These are phyloP conservation scores for Trichoderma guizhouense DNA, from an alignment of 2,329 filamentous ascomycete species.

Conservation along the genomic window DNA sequence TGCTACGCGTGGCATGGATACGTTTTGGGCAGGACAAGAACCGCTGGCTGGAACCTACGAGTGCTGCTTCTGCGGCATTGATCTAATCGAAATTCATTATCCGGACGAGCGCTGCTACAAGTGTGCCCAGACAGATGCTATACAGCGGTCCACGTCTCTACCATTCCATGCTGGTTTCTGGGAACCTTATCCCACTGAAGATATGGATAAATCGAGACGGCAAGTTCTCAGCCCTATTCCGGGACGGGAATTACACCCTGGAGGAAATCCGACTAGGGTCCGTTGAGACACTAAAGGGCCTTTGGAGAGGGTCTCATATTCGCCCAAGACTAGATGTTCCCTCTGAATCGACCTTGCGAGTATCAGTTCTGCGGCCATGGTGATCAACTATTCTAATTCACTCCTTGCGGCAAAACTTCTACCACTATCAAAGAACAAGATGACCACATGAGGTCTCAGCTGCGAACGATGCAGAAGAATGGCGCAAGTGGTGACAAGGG, in stretches of 20 bases:
- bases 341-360: background rate
- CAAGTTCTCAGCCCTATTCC: too few relatives aligned
- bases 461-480: background rate
- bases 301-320: too few relatives aligned
- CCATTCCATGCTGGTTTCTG: too few relatives aligned
- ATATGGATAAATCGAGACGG: too few relatives aligned
- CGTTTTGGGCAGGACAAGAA: background rate
- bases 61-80: background rate
- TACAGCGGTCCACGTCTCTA: background rate
- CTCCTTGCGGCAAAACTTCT: background rate
- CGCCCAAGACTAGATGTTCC: background rate
- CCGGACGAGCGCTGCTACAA: background rate
- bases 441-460: background rate
- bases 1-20: background rate
- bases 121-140: background rate
- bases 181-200: too few relatives aligned
- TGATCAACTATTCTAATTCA: background rate
- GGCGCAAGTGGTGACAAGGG: background rate
- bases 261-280: too few relatives aligned
- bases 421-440: background rate
- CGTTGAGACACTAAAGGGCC: too few relatives aligned
- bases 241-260: too few relatives aligned
- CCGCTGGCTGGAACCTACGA: background rate
- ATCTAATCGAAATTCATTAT: background rate
- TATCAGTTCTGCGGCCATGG: background rate